Conservation (phyloP, 257 asterid species). For the Nicotiana attenuata region DNA sequence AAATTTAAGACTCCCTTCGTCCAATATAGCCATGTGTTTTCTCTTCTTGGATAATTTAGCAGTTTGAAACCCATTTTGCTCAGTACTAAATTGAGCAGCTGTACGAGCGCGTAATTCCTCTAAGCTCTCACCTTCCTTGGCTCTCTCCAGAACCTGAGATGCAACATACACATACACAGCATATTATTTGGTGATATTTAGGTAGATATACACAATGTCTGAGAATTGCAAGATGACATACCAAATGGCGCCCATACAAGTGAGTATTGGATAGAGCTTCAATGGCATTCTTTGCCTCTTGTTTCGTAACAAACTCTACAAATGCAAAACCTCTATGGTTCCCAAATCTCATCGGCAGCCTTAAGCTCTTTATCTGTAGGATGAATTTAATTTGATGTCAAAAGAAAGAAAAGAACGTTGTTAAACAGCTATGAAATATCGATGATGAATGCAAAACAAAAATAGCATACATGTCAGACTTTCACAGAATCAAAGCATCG, state of each 20-base stretch:
- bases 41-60: slow-evolving; percentile 57
- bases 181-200: neutral
- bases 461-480: neutral
- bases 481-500: neutral
- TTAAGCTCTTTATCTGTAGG: slow-evolving; percentile 72
- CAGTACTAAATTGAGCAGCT: slow-evolving; percentile 64
- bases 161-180: slow-evolving; percentile 13
- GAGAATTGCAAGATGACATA: slow-evolving; percentile 25
- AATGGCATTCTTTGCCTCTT: slow-evolving; percentile 85
- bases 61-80: slow-evolving; percentile 24
- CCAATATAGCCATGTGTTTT: slow-evolving; percentile 48
- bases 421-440: neutral
- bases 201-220: neutral
- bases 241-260: slow-evolving; percentile 98
- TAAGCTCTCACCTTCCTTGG: slow-evolving; percentile 91
- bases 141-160: slow-evolving; percentile 83
- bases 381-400: neutral
- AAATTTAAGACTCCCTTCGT: slow-evolving; percentile 57
- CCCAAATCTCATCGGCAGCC: slow-evolving; percentile 74
- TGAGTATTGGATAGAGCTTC: slow-evolving; percentile 78
- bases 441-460: neutral
- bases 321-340: slow-evolving; percentile 94
- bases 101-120: slow-evolving; percentile 83
- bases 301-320: slow-evolving; percentile 79
- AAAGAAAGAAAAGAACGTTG: neutral